Evolutionary conservation across 164 flowering plant genomes (phyloP), one percentile per base, ranked within the genome.

Genomic region (Berberis thunbergii): DNA sequence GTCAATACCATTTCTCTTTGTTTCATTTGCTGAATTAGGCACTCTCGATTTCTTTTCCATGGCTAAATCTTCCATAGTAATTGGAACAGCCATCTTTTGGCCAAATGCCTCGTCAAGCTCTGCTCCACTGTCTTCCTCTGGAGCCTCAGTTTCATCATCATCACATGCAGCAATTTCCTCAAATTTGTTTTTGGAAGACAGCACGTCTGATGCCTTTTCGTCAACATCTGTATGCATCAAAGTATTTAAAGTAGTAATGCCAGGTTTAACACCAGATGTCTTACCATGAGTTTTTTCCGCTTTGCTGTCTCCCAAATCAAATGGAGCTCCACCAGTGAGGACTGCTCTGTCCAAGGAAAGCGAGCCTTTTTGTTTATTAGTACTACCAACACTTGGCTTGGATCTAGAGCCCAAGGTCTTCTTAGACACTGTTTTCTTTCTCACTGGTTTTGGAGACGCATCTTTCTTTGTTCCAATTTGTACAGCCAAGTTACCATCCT

Each of bases 381-480:
- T 45, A 13, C 48, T 68, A 53, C 65, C 65, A 43, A 60, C 50
- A 66, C 75, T 62, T 12, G 70, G 54, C 60, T 74, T 84, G 44
- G 76, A 57, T 67, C 77, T 79, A 54, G 84, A 63, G 54, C 81
- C 88, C 66, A 78, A 67, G 49, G 73, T 78, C 76, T 77, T 82
- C 65, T 65, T 79, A 55, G 76, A 64, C 40, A 73, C 70, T 59
- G 54, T 67, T 65, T 75, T 83, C 69, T 69, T 84, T 60, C 68
- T 77, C 45, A 58, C 56, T 48, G 75, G 68, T 59, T 74, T 75
- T n/a, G 71, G 41, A 62, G 6, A 45, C 6, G 72, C 40, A 13
- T 64, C 67, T 54, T 67, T 62, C 60, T 68, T 70, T 55, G 53
- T 77, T 67, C 26, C 77, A 10, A 41, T 69, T 7, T 41, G 60